Conservation (phyloP, 805 yeast genomes). For the Kockiozyma suomiensis region DNA sequence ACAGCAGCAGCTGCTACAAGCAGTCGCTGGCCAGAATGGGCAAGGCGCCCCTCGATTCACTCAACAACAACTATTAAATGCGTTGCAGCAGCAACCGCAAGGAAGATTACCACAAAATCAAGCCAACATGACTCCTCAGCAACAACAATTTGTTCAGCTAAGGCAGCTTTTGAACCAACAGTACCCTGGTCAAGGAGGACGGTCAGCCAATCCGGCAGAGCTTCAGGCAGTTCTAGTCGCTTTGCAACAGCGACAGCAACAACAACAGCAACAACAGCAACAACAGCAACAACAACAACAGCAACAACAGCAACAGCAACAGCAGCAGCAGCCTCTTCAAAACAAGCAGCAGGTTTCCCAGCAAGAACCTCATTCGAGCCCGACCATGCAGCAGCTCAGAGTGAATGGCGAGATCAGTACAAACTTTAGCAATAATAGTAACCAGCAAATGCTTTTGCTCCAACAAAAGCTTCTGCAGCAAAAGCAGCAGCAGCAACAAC, state of each 20-base stretch:
- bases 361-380: conserved; percentile 7
- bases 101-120: conserved; percentile 3
- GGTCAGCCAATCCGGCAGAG: conserved; percentile 24
- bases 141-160: conserved; percentile 14
- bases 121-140: conserved; percentile 15
- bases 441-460: conserved; percentile 5
- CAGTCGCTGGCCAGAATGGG: not conserved
- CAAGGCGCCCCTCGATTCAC: conserved; percentile 5
- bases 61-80: conserved; percentile 26
- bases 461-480: conserved; percentile 25
- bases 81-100: conserved; percentile 9
- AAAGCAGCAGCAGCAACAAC: conserved; percentile 16
- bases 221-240: conserved; percentile 22
- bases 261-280: conserved; percentile 22
- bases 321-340: conserved; percentile 21
- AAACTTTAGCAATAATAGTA: conserved; percentile 9
- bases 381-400: conserved; percentile 8
- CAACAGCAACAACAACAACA: conserved; percentile 10
- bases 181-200: conserved; percentile 13
- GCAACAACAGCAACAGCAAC: conserved; percentile 21
- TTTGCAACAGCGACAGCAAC: conserved; percentile 19
- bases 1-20: not conserved
- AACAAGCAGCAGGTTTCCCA: conserved; percentile 14
- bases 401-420: conserved; percentile 6
- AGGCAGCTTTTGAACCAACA: conserved; percentile 28